Base-by-base conservation (phyloP, 2,329 filamentous ascomycete species). In the Chalaropsis ovoidea region DNA sequence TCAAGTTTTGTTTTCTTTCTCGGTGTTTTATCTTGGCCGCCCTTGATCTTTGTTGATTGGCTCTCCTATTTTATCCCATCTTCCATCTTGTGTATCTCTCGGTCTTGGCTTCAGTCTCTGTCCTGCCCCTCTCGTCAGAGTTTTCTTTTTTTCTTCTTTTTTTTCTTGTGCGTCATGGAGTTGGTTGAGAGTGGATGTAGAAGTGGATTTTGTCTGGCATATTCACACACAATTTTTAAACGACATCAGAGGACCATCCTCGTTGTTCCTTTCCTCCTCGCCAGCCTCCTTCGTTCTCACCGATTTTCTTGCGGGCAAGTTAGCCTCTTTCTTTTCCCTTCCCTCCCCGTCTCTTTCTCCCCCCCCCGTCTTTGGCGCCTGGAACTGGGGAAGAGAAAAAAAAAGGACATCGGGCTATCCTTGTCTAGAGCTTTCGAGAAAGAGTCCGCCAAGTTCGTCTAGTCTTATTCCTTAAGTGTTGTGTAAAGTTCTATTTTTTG, bases 391-490 rank as follows among this genome's bases (percentile, higher is more conserved):
- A 31, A 13, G 11, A 31, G 15, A 31, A 56, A 27, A 31, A 56
- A 56, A 31, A 27, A 56, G 52, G 24, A 8, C 24, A 35, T 56
- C 24, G 22, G 24, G 52, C 45, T 4, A 56, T 56, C 52, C 52
- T 56, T 56, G 52, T 8, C 15, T 56, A 8, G 52, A 56, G 52
- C 52, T 31, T 56, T 56, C 52, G 52, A 56, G 52, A 56, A 56
- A 13, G 52, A n/a, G 52, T 8, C 52, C 19, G 45, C 45, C n/a
- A 49, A 49, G 45, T 49, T 22, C 13, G 22, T 49, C 19, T 49
- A 49, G 52, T 24, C 19, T 2, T 2, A 56, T 56, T 56, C 8
- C 35, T 47, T 47, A 47, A 47, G 24, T 35, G 52, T 56, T 19
- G 52, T 56, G n/a, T 17, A 47, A 47, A 19, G 15, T 56, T 11